Conservation (phyloP, 306 rosid genomes). For the Cucurbita moschata region DNA sequence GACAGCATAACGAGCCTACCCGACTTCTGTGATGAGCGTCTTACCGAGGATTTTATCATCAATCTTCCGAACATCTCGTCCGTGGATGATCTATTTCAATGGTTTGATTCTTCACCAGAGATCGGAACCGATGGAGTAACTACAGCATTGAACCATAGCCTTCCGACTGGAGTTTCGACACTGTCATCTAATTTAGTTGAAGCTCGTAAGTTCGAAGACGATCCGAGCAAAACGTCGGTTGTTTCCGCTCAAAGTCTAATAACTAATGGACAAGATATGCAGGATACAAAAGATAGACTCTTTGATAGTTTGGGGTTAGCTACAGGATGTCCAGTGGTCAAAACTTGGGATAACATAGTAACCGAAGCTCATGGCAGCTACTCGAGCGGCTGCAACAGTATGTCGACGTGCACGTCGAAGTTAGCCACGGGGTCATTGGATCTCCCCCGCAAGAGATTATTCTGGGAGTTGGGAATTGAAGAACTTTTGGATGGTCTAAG, state of each 20-base stretch:
- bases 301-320: slow-evolving; percentile 23
- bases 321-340: slow-evolving; percentile 15
- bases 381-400: slow-evolving; percentile 9
- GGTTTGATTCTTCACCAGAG: slow-evolving; percentile 37
- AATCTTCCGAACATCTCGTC: slow-evolving; percentile 26
- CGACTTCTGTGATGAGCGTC: slow-evolving; percentile 16
- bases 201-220: neutral
- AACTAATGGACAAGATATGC: slow-evolving; percentile 17
- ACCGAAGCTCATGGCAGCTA: slow-evolving; percentile 16
- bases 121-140: slow-evolving; percentile 6
- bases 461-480: slow-evolving; percentile 52
- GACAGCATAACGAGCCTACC: slow-evolving; percentile 9
- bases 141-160: slow-evolving; percentile 13
- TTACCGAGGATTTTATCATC: slow-evolving; percentile 20
- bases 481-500: slow-evolving; percentile 39
- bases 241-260: slow-evolving; percentile 16
- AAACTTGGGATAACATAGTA: slow-evolving; percentile 29
- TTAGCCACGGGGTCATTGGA: slow-evolving; percentile 16
- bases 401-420: slow-evolving; percentile 15
- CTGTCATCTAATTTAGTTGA: slow-evolving; percentile 21
- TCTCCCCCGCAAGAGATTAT: slow-evolving; percentile 36
- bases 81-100: slow-evolving; percentile 49
- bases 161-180: slow-evolving; percentile 23
- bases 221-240: slow-evolving; percentile 10
- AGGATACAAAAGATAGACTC: slow-evolving; percentile 9